A percentile compares a stretch with the other conserved stretches of the same genome.
These are phyloP conservation scores for Apiotrichum veenhuisii DNA, from an alignment of 1,284 basidiomycete species.

Conservation along the genomic window DNA sequence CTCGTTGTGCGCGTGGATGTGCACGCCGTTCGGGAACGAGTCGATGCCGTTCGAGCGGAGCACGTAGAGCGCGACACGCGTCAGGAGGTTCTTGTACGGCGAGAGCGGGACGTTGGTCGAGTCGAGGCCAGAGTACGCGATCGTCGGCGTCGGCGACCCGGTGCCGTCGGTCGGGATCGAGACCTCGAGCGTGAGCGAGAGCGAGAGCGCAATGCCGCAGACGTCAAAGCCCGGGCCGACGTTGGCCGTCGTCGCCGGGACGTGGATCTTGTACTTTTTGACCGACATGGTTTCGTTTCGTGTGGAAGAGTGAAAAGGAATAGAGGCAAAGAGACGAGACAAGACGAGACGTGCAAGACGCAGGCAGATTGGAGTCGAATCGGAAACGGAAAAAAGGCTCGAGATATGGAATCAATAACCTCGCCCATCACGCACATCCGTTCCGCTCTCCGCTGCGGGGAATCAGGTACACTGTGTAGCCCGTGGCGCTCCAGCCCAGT, in stretches of 20 bases:
- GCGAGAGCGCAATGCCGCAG: slow-evolving; percentile 90
- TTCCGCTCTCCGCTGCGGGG: no score
- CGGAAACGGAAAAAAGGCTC: neutral
- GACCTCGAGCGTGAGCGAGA: slow-evolving; percentile 76
- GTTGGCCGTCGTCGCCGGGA: slow-evolving; percentile 96
- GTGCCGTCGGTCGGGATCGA: slow-evolving; percentile 46
- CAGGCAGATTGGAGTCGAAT: no score
- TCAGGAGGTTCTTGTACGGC: slow-evolving; percentile 94
- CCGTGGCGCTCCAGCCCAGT: no score
- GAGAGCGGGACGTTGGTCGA: slow-evolving; percentile 86
- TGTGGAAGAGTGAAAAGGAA: neutral
- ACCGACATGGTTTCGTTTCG: slow-evolving; percentile 16
- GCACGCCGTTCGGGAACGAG: slow-evolving; percentile 68
- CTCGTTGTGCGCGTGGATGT: slow-evolving; percentile 80
- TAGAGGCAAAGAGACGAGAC: neutral
- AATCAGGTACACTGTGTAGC: no score
- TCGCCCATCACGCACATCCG: no score
- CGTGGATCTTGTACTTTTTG: slow-evolving; percentile 60
- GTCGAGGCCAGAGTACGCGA: slow-evolving; percentile 84
- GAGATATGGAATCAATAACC: no score
- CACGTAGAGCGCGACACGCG: slow-evolving; percentile 96
- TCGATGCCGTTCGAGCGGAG: slow-evolving; percentile 75
- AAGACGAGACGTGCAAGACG: no score
- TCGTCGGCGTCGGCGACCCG: slow-evolving; percentile 25
- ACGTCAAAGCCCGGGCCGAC: slow-evolving; percentile 99